phyloP scores from a whole-genome alignment of 352 stramenopile genomes.

The Globisporangium cylindrosporum region DNA sequence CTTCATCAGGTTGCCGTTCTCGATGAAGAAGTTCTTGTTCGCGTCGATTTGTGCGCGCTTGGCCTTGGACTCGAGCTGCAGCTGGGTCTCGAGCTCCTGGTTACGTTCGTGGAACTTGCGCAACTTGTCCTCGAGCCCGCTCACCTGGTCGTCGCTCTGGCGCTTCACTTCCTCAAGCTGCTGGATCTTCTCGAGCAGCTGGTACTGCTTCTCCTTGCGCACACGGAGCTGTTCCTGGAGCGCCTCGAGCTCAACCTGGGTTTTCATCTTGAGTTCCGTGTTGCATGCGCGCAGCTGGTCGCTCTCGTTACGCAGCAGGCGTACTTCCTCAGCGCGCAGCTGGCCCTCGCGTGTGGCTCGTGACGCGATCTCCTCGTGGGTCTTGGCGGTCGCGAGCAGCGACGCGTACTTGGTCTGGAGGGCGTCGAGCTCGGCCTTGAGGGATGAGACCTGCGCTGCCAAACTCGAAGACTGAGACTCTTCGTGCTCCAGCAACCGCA shows the following conservation, averaged over 20 bases:
- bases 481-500: constrained; percentile 93
- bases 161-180: constrained; percentile 92
- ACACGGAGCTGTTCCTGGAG: constrained; percentile 95
- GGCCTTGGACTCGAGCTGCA: constrained; percentile 92
- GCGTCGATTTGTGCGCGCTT: constrained; percentile 91
- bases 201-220: constrained; percentile 97
- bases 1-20: constrained; percentile 72
- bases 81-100: constrained; percentile 93
- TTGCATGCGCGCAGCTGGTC: constrained; percentile 94
- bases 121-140: constrained; percentile 89
- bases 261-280: constrained; percentile 93
- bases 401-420: constrained; percentile 87
- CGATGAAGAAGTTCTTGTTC: constrained; percentile 90
- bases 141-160: constrained; percentile 90
- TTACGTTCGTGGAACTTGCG: constrained; percentile 84
- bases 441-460: constrained; percentile 43
- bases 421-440: constrained; percentile 79
- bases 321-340: constrained; percentile 93
- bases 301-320: constrained; percentile 82
- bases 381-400: constrained; percentile 90
- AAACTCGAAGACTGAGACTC: constrained; percentile 85
- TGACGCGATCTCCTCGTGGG: constrained; percentile 90
- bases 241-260: constrained; percentile 93
- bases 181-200: constrained; percentile 95
- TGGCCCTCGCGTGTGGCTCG: constrained; percentile 89